Conservation (phyloP, 2,329 filamentous ascomycete genomes). For the Arthrobotrys sinensis region DNA sequence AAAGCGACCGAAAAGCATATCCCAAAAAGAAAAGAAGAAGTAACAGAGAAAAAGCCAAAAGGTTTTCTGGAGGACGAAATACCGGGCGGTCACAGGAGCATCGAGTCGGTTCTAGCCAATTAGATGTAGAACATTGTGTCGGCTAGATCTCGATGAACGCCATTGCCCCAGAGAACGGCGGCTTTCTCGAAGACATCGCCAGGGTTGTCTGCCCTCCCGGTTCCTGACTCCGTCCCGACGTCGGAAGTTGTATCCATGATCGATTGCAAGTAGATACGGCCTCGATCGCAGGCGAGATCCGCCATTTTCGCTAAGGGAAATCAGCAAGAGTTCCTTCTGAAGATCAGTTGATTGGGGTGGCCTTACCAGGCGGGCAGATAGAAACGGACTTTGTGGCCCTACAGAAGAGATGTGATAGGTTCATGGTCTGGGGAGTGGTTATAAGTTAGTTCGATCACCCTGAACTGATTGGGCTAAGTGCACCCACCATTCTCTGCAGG, state of each 20-base stretch:
- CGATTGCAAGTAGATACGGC: slow-evolving; percentile 23
- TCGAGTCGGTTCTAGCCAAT: not conserved
- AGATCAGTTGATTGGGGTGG: not conserved
- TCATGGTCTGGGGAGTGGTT: slow-evolving; percentile 73
- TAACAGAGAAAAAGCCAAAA: no score
- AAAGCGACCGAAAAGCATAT: no score
- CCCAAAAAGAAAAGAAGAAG: not conserved
- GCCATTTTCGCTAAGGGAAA: slow-evolving; percentile 40
- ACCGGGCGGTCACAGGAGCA: not conserved
- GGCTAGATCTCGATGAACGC: slow-evolving; percentile 14
- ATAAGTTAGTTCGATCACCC: not conserved
- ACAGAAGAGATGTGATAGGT: slow-evolving; percentile 86
- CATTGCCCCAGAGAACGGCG: slow-evolving; percentile 23
- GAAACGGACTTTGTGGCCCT: slow-evolving; percentile 91
- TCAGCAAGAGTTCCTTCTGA: not conserved
- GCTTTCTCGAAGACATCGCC: slow-evolving; percentile 29
- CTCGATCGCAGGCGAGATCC: slow-evolving; percentile 44
- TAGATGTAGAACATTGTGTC: slow-evolving; percentile 47
- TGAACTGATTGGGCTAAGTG: slow-evolving; percentile 18
- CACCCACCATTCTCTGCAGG: slow-evolving; percentile 34
- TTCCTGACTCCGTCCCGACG: not conserved
- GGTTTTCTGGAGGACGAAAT: not conserved
- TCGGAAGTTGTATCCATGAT: slow-evolving; percentile 39
- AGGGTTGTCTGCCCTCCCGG: not conserved
- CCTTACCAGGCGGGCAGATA: slow-evolving; percentile 78